Percentiles rank a stretch among this genome's conserved stretches.
phyloP scores from a whole-genome alignment of 2,329 filamentous ascomycete genomes.

The Alternaria gansuensis region DNA sequence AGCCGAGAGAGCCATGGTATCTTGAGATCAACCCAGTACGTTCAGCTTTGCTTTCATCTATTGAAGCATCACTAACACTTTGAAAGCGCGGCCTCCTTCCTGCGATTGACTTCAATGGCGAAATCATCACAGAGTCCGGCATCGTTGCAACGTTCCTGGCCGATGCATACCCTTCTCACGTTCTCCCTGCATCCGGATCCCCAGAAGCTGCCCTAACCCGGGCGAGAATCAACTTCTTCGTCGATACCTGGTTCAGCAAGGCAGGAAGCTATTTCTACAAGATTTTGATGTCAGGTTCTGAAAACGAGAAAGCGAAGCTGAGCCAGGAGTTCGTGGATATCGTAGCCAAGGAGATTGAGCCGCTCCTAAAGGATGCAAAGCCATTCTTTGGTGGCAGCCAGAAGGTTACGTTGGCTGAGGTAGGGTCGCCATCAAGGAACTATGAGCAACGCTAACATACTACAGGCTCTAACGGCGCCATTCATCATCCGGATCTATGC shows the following conservation, averaged over 20 bases:
- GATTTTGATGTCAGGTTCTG: slow-evolving; percentile 56
- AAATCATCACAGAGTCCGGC: slow-evolving; percentile 76
- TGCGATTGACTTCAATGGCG: slow-evolving; percentile 67
- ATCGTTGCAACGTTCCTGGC: slow-evolving; percentile 77
- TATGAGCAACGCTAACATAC: slow-evolving; percentile 9
- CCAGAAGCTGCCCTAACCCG: slow-evolving; percentile 67
- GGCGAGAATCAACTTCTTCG: slow-evolving; percentile 75
- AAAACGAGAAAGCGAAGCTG: slow-evolving; percentile 60
- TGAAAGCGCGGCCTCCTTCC: slow-evolving; percentile 75
- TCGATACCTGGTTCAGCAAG: slow-evolving; percentile 73
- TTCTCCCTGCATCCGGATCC: slow-evolving; percentile 66
- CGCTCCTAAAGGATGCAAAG: slow-evolving; percentile 63
- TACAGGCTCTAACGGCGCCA: slow-evolving; percentile 69
- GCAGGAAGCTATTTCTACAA: slow-evolving; percentile 61
- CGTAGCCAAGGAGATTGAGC: slow-evolving; percentile 76
- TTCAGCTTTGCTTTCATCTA: not conserved
- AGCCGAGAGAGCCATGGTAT: slow-evolving; percentile 76
- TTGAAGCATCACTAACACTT: slow-evolving; percentile 1
- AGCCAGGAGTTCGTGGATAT: slow-evolving; percentile 63
- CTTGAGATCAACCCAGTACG: slow-evolving; percentile 74
- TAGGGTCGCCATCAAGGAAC: slow-evolving; percentile 49
- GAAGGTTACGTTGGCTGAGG: slow-evolving; percentile 77
- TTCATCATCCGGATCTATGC: slow-evolving; percentile 71
- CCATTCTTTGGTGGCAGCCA: slow-evolving; percentile 59
- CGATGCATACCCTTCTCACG: slow-evolving; percentile 73